Percentiles rank a stretch among this genome's conserved stretches.
These are phyloP conservation scores for Pittosporum tobira DNA, from an alignment of 129 eudicot species.

Conservation along the genomic window DNA sequence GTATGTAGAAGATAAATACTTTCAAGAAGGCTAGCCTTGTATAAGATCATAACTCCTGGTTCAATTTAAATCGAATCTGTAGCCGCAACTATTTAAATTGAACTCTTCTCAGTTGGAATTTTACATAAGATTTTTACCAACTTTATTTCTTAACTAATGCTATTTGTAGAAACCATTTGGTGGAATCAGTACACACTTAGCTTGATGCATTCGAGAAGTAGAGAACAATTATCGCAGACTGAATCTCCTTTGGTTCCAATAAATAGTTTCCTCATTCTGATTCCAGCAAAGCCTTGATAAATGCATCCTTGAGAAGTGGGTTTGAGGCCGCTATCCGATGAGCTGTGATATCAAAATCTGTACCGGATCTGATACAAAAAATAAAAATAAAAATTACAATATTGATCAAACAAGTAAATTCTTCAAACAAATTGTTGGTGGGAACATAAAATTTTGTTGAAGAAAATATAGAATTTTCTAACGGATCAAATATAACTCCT, in stretches of 20 bases:
- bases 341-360: constrained; percentile 71
- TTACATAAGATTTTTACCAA: not conserved
- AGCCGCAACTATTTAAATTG: constrained; percentile 2
- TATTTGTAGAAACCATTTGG: constrained; percentile 8
- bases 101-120: not conserved
- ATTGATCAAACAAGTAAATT: too few species aligned
- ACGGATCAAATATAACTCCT: constrained; percentile 92
- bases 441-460: not conserved
- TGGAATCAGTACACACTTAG: constrained; percentile 5
- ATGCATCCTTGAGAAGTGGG: constrained; percentile 61
- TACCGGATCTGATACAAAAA: constrained; percentile 77
- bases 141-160: not conserved
- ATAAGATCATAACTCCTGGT: not conserved
- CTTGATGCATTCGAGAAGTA: too few species aligned
- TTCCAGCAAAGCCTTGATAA: constrained; percentile 56
- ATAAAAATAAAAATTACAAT: constrained; percentile 12
- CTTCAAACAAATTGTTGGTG: too few species aligned
- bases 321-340: constrained; percentile 86
- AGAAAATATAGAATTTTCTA: constrained; percentile 24
- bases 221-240: constrained; percentile 33
- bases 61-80: not conserved
- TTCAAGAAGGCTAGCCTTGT: constrained; percentile 2
- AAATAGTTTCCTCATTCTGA: constrained; percentile 36
- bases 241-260: too few species aligned
- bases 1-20: not conserved